Percentiles rank a stretch among this genome's conserved stretches.
Conservation (phyloP, 2,329 filamentous ascomycete species). For the Drechslerella coelobrocha region DNA sequence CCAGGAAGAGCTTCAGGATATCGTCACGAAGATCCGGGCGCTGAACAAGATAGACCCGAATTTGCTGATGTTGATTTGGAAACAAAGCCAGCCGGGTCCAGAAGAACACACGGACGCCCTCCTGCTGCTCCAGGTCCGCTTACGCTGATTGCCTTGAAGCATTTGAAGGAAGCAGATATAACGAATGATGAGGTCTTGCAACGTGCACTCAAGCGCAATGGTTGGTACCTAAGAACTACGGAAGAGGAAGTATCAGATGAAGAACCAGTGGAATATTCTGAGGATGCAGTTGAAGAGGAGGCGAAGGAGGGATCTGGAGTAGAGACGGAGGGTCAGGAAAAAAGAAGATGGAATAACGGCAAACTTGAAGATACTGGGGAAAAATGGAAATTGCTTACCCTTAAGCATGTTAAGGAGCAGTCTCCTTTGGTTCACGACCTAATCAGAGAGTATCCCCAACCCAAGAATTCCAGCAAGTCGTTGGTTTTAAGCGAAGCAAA, state of each 20-base stretch:
- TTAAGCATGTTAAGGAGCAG: background rate
- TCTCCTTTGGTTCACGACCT: constrained; percentile 21
- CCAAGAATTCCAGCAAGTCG: constrained; percentile 11
- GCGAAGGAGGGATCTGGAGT: background rate
- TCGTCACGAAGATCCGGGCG: background rate
- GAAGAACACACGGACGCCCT: background rate
- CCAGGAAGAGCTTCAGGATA: background rate
- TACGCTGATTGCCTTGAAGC: background rate
- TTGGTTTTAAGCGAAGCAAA: constrained; percentile 51
- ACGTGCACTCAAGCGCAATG: background rate
- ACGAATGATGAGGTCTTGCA: background rate
- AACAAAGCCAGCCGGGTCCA: background rate
- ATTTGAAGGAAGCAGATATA: background rate
- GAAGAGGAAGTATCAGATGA: background rate
- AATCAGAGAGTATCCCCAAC: constrained; percentile 13
- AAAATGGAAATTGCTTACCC: constrained; percentile 9
- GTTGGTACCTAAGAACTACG: background rate
- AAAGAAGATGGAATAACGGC: constrained; percentile 52
- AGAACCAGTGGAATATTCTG: too few species aligned
- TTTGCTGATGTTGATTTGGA: background rate
- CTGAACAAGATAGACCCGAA: background rate
- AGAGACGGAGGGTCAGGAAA: background rate
- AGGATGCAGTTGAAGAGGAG: background rate
- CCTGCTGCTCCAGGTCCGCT: background rate
- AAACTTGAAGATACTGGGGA: background rate